Base-by-base conservation (phyloP, 202 grass and related monocot species). In the Eragrostis tef region DNA sequence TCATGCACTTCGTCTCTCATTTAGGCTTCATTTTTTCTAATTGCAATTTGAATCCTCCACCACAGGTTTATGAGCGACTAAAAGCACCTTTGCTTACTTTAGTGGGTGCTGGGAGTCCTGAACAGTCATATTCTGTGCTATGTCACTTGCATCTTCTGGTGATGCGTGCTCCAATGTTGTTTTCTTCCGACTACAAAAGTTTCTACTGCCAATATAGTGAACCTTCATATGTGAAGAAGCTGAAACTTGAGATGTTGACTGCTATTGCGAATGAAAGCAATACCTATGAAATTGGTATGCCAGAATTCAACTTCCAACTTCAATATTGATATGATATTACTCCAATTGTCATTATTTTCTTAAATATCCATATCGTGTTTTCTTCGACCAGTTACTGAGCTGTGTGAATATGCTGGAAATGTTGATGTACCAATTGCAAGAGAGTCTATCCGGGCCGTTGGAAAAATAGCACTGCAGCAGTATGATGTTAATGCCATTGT, bases 231-330 rank as follows among this genome's bases (percentile, higher is more conserved):
- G 91, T 99, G 70, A 99, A 99, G 87, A 99, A 99, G 81, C 86
- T 99, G 46, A 99, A 99, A 89, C 96, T 99, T 83, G 96, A 99
- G 63, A 99, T 99, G 96, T 73, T 99, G 83, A 99, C 96, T 84
- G 96, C 89, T 87, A 93, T 99, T 89, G 96, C 96, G 26, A 99
- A 99, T 87, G 96, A 99, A 86, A 99, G 93, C 87, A 99, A 99
- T 79, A 99, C 96, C 15, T 99, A 93, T 74, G 93, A 96, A 90
- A 99, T 96, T 83, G 93, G 96, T 99, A 97, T 81, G 68, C 51
- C 64, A 79, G 29, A 81, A 56, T 60, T 34, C 19, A 61, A 79
- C 34, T 67, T 82, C 43, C 14, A 62, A 82, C 14, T 52, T 21
- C 78, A 83, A 74, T 70, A 65, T 69, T 74, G 15, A 69, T 75